Evolutionary conservation across 2,329 filamentous ascomycete genomes (phyloP), one percentile per base, ranked within the genome.

Genomic region (Cladobotryum protrusum): DNA sequence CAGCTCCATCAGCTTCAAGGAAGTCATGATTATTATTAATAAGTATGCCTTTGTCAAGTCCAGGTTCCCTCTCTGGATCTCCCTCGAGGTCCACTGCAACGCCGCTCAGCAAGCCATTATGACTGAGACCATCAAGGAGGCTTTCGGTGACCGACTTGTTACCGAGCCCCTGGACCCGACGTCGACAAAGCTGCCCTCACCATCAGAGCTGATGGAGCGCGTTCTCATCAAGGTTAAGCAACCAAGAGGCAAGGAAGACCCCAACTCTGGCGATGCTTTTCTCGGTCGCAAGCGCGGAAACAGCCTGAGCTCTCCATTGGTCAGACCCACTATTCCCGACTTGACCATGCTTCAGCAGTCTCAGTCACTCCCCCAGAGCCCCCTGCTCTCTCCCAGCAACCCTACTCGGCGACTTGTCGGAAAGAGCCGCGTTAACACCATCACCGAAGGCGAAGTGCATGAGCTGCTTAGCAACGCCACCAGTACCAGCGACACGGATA

Each of bases 201-300:
- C 93, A 0, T 87, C 93, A 43, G 84, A 96, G 58, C 75, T 99
- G 43, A 87, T 86, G 70, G 76, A 86, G 59, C 85, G 85, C 39
- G 89, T 97, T 50, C 74, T 99, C 49, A 85, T 97, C 75, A 99
- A 99, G 67, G 93, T 96, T 55, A 99, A 97, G 69, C 86, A 87
- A 57, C 83, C 88, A 12, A 68, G 71, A 24, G 68, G 63, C 51
- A 68, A 67, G 45, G 68, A 72, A 15, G 74, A 77, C 43, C 59
- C 68, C 36, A 44, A 59, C 1, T 44, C 56, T 15, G 57, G 59
- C 11, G 67, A 71, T 42, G 53, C 20, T 14, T n/a, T 61, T 9
- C 59, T 67, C 8, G 75, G 78, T 14, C 74, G 81, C 37, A 73
- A 73, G 48, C 75, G 81, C 19, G 79, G 79, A 44, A 81, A 78